phyloP scores from a whole-genome alignment of 2,329 filamentous ascomycete species.

The Dactylellina haptotyla region DNA sequence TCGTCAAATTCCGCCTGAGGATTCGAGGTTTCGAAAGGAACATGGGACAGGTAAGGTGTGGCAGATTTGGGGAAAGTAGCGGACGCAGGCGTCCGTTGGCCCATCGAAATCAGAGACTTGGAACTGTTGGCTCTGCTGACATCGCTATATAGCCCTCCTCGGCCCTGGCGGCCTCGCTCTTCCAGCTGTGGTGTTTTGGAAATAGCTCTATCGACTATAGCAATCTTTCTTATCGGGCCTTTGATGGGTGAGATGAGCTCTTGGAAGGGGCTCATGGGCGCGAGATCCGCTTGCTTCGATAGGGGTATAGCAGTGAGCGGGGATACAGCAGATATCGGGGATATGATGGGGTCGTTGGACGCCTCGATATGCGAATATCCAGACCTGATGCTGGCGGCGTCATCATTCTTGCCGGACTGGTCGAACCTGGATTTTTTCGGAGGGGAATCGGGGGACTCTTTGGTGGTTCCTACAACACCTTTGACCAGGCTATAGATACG shows the following conservation, averaged over 20 bases:
- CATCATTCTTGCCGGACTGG: slow-evolving; percentile 35
- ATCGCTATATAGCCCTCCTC: slow-evolving; percentile 36
- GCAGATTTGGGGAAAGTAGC: slow-evolving; percentile 30
- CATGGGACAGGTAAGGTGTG: slow-evolving; percentile 29
- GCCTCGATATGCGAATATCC: slow-evolving; percentile 51
- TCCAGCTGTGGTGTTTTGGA: slow-evolving; percentile 43
- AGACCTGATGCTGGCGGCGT: slow-evolving; percentile 46
- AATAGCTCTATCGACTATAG: slow-evolving; percentile 25
- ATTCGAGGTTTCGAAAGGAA: slow-evolving; percentile 42
- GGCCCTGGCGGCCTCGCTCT: slow-evolving; percentile 22
- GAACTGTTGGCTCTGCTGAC: slow-evolving; percentile 41
- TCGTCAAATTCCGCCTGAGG: slow-evolving; percentile 33
- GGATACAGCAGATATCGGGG: slow-evolving; percentile 30
- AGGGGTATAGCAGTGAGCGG: slow-evolving; percentile 16
- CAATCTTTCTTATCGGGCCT: slow-evolving; percentile 33
- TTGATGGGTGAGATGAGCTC: slow-evolving; percentile 51
- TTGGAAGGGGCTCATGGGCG: slow-evolving; percentile 48
- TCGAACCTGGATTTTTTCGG: slow-evolving; percentile 32
- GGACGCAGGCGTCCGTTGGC: slow-evolving; percentile 43
- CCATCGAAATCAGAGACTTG: slow-evolving; percentile 35
- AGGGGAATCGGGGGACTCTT: slow-evolving; percentile 31
- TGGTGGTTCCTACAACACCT: slow-evolving; percentile 40
- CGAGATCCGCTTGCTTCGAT: slow-evolving; percentile 18
- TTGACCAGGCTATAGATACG: slow-evolving; percentile 52
- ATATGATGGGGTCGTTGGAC: slow-evolving; percentile 30